These are phyloP conservation scores for Saccharomyces pastorianus DNA, from an alignment of 1,139 yeast species.

Conservation along the genomic window DNA sequence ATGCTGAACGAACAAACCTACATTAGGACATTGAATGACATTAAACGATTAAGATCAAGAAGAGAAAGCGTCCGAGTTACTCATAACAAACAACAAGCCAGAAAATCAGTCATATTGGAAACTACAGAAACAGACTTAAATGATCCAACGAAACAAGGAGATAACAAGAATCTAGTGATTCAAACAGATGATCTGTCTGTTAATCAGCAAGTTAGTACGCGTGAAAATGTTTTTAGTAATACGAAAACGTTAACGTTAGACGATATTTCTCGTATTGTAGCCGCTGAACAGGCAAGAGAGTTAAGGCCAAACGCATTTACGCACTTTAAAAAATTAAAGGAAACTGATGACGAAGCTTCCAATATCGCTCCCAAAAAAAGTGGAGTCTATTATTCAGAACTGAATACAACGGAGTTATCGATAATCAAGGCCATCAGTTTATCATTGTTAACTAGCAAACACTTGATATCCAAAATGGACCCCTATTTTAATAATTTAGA, in stretches of 20 bases:
- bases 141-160: slow-evolving; percentile 4
- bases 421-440: slow-evolving; percentile 57
- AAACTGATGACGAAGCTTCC: slow-evolving; percentile 22
- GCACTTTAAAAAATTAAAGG: slow-evolving; percentile 29
- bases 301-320: slow-evolving; percentile 43
- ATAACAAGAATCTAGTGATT: slow-evolving; percentile 18
- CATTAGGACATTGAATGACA: slow-evolving; percentile 66
- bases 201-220: slow-evolving; percentile 3
- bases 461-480: background rate
- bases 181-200: slow-evolving; percentile 23
- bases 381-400: slow-evolving; percentile 62
- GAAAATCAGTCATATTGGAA: slow-evolving; percentile 47
- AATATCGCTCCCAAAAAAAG: slow-evolving; percentile 20
- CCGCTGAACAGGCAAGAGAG: slow-evolving; percentile 93
- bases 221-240: slow-evolving; percentile 59
- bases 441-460: slow-evolving; percentile 17
- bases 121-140: slow-evolving; percentile 33
- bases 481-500: slow-evolving; percentile 10
- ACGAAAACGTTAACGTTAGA: slow-evolving; percentile 86
- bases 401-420: slow-evolving; percentile 43
- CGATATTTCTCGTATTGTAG: slow-evolving; percentile 93
- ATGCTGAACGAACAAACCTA: slow-evolving; percentile 41
- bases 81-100: slow-evolving; percentile 48
- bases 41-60: slow-evolving; percentile 66
- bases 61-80: slow-evolving; percentile 62